Conservation (phyloP, 805 yeast species). For the Suhomyces sp. region DNA sequence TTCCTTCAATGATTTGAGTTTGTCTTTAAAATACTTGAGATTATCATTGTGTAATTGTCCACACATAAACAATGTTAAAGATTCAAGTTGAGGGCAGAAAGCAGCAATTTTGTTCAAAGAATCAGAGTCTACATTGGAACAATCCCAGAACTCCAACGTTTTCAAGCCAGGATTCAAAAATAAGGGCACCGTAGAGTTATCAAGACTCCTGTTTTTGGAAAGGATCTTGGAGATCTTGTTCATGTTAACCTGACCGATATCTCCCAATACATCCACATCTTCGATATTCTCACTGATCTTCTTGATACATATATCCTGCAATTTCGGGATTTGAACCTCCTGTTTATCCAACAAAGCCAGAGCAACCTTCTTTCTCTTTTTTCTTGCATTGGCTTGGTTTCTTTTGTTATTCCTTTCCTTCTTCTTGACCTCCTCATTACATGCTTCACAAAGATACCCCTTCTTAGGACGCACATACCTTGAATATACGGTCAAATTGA, state of each 20-base stretch:
- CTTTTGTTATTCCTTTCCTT: conserved; percentile 46
- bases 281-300: conserved; percentile 65
- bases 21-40: conserved; percentile 58
- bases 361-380: conserved; percentile 75
- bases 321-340: conserved; percentile 59
- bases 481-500: conserved; percentile 67
- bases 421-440: conserved; percentile 45
- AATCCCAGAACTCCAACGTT: conserved; percentile 82
- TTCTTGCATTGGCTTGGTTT: conserved; percentile 64
- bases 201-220: conserved; percentile 77
- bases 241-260: conserved; percentile 73
- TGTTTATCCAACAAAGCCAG: conserved; percentile 77
- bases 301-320: conserved; percentile 80
- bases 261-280: conserved; percentile 81
- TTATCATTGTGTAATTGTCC: conserved; percentile 86
- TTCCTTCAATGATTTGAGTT: conserved; percentile 53
- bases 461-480: conserved; percentile 47
- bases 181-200: conserved; percentile 67
- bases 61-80: conserved; percentile 80
- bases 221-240: conserved; percentile 72
- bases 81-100: conserved; percentile 70
- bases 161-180: conserved; percentile 64
- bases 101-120: conserved; percentile 71
- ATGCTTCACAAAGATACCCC: conserved; percentile 68
- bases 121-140: conserved; percentile 71